These are phyloP conservation scores for Athelia sp. DNA, from an alignment of 1,284 basidiomycete species.

Conservation along the genomic window DNA sequence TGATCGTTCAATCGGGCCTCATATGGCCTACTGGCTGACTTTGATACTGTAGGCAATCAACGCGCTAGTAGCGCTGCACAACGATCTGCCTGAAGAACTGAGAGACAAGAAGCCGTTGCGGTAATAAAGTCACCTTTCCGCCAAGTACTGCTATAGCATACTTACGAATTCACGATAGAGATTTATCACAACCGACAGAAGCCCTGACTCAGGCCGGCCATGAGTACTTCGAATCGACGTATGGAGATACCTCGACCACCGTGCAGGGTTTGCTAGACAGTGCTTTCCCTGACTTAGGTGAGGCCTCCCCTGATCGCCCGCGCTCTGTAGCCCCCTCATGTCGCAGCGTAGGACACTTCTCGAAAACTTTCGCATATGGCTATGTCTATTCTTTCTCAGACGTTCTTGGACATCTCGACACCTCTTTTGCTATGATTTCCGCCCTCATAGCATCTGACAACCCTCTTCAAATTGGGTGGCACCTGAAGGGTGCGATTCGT, in stretches of 20 bases:
- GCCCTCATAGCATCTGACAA: constrained; percentile 29
- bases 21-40: not conserved
- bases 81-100: constrained; percentile 19
- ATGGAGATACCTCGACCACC: constrained; percentile 9
- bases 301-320: not conserved
- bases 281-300: not conserved
- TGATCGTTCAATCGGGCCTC: not conserved
- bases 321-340: not conserved
- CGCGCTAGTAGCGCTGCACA: constrained; percentile 18
- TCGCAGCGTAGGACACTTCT: constrained; percentile 13
- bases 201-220: constrained; percentile 4
- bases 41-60: constrained; percentile 20
- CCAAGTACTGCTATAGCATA: not conserved
- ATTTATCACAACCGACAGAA: constrained; percentile 6
- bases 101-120: constrained; percentile 19
- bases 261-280: constrained; percentile 8
- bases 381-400: constrained; percentile 20
- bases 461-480: constrained; percentile 28
- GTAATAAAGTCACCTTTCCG: constrained; percentile 9
- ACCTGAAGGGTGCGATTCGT: constrained; percentile 19
- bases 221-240: constrained; percentile 8
- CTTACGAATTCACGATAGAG: constrained; percentile 3
- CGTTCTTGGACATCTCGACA: constrained; percentile 21
- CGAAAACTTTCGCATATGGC: constrained; percentile 22
- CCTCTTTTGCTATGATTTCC: constrained; percentile 28